phyloP scores from a whole-genome alignment of 1,139 yeast genomes.

The Starmera stellimalicola region DNA sequence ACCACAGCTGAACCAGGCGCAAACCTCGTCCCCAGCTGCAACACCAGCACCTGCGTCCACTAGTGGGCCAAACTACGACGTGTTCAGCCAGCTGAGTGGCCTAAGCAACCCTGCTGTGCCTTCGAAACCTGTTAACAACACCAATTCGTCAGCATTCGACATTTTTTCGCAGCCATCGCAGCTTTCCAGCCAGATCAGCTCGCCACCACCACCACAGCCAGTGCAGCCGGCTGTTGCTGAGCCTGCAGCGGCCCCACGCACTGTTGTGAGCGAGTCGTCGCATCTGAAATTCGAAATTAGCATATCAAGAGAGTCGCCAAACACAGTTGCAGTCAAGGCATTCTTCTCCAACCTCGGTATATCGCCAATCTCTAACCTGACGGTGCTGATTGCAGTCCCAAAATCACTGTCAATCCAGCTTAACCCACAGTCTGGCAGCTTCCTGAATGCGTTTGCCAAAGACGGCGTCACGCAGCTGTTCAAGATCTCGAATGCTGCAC shows the following conservation, averaged over 20 bases:
- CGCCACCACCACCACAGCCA: too few relatives aligned
- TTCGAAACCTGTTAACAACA: conserved; percentile 21
- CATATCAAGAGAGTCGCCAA: conserved; percentile 28
- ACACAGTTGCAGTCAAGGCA: conserved; percentile 35
- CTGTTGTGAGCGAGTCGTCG: conserved; percentile 34
- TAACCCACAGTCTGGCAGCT: conserved; percentile 59
- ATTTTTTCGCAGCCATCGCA: conserved; percentile 8
- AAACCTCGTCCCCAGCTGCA: conserved; percentile 7
- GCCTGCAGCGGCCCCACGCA: conserved; percentile 13
- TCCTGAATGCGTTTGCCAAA: conserved; percentile 38
- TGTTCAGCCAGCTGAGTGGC: conserved; percentile 19
- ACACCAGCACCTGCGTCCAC: conserved; percentile 8
- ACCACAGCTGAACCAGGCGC: conserved; percentile 15
- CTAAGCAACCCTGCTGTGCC: conserved; percentile 24
- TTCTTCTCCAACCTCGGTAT: conserved; percentile 35
- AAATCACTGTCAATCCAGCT: conserved; percentile 56
- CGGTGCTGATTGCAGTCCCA: conserved; percentile 78
- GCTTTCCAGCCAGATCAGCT: conserved; percentile 8
- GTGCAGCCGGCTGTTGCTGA: conserved; percentile 8
- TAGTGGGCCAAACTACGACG: conserved; percentile 22
- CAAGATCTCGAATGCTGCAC: conserved; percentile 42
- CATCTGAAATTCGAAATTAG: conserved; percentile 46
- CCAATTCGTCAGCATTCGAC: conserved; percentile 4
- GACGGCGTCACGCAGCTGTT: conserved; percentile 55
- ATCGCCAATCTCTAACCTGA: conserved; percentile 42